These are phyloP conservation scores for Peronospora destructor DNA, from an alignment of 352 stramenopile genomes.

Conservation along the genomic window DNA sequence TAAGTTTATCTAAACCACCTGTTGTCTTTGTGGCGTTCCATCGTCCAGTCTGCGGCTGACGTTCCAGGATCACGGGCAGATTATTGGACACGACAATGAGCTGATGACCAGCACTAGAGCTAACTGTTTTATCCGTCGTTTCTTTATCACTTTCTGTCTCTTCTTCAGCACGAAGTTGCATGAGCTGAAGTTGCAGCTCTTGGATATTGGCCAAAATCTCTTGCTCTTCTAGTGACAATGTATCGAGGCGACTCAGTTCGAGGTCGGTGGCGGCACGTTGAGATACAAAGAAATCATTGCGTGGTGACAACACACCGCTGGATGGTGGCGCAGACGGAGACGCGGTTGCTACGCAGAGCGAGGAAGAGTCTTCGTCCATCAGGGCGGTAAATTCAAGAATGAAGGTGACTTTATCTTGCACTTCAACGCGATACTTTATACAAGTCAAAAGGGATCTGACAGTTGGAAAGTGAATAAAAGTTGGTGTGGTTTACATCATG, in stretches of 20 bases:
- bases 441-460: conserved; percentile 3
- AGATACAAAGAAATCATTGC: conserved; percentile 75
- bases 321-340: conserved; percentile 20
- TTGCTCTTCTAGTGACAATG: conserved; percentile 76
- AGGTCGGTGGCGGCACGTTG: conserved; percentile 58
- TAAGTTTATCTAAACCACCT: conserved; percentile 80
- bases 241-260: conserved; percentile 58
- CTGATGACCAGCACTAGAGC: conserved; percentile 24
- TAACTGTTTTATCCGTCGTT: conserved; percentile 13
- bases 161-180: conserved; percentile 53
- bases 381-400: conserved; percentile 16
- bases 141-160: conserved; percentile 39
- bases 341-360: conserved; percentile 18
- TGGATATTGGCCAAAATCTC: conserved; percentile 88
- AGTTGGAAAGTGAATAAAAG: conserved; percentile 11
- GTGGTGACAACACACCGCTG: conserved; percentile 37
- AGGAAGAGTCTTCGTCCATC: conserved; percentile 23
- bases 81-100: conserved; percentile 87
- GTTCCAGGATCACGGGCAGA: conserved; percentile 67
- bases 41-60: conserved; percentile 63
- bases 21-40: conserved; percentile 84
- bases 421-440: conserved; percentile 19
- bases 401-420: conserved; percentile 2
- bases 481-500: background rate
- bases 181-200: conserved; percentile 83